These are phyloP conservation scores for Leccinum huronense DNA, from an alignment of 1,284 basidiomycete species.

Conservation along the genomic window DNA sequence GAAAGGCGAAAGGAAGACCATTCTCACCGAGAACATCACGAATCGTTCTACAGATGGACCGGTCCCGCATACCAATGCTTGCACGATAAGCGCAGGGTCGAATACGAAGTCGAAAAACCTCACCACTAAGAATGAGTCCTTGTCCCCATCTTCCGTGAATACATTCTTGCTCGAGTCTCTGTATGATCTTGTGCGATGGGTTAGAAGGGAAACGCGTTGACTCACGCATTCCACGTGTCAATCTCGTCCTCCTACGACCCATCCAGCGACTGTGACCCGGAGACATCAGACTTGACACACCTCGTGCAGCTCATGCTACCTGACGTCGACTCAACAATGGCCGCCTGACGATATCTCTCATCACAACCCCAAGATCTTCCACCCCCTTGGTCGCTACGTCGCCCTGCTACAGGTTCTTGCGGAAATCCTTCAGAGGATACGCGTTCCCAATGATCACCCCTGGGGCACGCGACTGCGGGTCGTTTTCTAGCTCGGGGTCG, in stretches of 20 bases:
- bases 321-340: slow-evolving; percentile 69
- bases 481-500: slow-evolving; percentile 48
- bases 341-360: slow-evolving; percentile 64
- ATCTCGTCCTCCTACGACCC: slow-evolving; percentile 67
- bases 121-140: slow-evolving; percentile 35
- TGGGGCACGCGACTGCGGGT: slow-evolving; percentile 40
- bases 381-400: slow-evolving; percentile 83
- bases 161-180: slow-evolving; percentile 56
- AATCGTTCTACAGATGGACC: neutral
- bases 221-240: slow-evolving; percentile 70
- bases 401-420: slow-evolving; percentile 62
- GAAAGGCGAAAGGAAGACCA: neutral
- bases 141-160: slow-evolving; percentile 51
- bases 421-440: slow-evolving; percentile 75
- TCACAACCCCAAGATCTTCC: slow-evolving; percentile 69
- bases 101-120: neutral
- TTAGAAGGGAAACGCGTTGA: neutral
- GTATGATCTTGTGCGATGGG: slow-evolving; percentile 52
- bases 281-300: slow-evolving; percentile 21
- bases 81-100: neutral
- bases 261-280: neutral
- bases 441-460: slow-evolving; percentile 73
- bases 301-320: slow-evolving; percentile 65
- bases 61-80: neutral
- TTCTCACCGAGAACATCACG: neutral